Conservation (phyloP, 192 early-diverging fungal species). For the Rhizophlyctis rosea region DNA sequence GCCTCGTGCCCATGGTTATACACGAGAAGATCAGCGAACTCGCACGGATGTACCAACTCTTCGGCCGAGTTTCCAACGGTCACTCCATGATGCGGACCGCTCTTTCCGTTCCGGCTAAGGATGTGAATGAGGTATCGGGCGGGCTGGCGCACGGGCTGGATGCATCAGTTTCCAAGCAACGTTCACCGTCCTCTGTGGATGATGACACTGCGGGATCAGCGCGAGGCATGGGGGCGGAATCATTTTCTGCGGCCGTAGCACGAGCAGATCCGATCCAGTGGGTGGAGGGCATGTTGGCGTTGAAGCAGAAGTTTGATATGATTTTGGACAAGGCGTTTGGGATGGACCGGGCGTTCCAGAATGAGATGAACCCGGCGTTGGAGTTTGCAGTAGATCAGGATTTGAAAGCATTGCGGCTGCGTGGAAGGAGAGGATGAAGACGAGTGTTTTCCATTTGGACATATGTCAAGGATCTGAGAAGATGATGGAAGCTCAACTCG, state of each 20-base stretch:
- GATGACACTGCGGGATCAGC: no score
- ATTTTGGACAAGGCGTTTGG: conserved; percentile 63
- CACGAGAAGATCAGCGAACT: conserved; percentile 65
- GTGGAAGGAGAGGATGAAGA: no score
- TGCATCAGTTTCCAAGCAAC: conserved; percentile 6
- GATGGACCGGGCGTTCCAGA: conserved; percentile 75
- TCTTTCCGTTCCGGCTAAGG: conserved; percentile 59
- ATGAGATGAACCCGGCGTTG: conserved; percentile 76
- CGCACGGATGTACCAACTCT: conserved; percentile 67
- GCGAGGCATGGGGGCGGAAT: no score
- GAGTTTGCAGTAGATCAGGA: conserved; percentile 79
- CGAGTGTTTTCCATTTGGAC: no score
- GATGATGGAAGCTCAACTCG: no score
- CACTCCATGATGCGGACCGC: conserved; percentile 61
- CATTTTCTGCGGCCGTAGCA: background rate
- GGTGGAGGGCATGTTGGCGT: conserved; percentile 77
- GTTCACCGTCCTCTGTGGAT: conserved; percentile 47
- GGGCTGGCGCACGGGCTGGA: no score
- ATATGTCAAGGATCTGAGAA: no score
- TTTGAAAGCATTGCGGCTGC: no score
- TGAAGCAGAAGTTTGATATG: conserved; percentile 76
- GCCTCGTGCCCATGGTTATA: conserved; percentile 73
- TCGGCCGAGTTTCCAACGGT: conserved; percentile 65
- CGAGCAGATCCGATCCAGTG: conserved; percentile 56
- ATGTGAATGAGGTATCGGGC: conserved; percentile 64